Percentiles rank a stretch among this genome's conserved stretches.
These are phyloP conservation scores for Eremochloa ophiuroides DNA, from an alignment of 176 grass and related monocot species.

Conservation along the genomic window DNA sequence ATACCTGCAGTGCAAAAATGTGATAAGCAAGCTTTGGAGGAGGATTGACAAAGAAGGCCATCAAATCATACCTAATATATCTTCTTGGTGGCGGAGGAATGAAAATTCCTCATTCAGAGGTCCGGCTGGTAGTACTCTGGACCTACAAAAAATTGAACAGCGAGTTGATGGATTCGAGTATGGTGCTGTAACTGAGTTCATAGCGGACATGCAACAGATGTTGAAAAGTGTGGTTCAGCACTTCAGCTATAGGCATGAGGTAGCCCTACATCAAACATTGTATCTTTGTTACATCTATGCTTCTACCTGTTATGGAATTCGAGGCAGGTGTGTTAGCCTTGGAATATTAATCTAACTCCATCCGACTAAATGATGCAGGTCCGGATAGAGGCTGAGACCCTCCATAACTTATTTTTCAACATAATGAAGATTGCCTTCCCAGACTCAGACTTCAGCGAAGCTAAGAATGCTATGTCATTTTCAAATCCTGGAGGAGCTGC, in stretches of 20 bases:
- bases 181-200: conserved; percentile 63
- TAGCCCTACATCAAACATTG: conserved; percentile 14
- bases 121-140: conserved; percentile 46
- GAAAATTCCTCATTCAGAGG: conserved; percentile 64
- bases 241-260: conserved; percentile 71
- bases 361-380: conserved; percentile 43
- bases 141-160: conserved; percentile 81
- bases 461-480: conserved; percentile 56
- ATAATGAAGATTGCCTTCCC: conserved; percentile 99
- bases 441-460: conserved; percentile 82
- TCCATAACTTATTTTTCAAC: conserved; percentile 86
- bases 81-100: conserved; percentile 89
- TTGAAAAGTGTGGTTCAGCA: conserved; percentile 82
- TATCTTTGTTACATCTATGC: background rate
- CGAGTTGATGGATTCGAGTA: conserved; percentile 87
- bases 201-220: conserved; percentile 85
- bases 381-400: conserved; percentile 66
- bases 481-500: conserved; percentile 42
- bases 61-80: conserved; percentile 81
- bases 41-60: conserved; percentile 89
- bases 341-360: conserved; percentile 9
- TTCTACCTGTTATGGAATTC: background rate
- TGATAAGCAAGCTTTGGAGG: conserved; percentile 96
- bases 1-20: conserved; percentile 88
- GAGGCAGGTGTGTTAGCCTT: background rate